phyloP scores from a whole-genome alignment of 208 protist genomes.

The Porcisia hertigi region DNA sequence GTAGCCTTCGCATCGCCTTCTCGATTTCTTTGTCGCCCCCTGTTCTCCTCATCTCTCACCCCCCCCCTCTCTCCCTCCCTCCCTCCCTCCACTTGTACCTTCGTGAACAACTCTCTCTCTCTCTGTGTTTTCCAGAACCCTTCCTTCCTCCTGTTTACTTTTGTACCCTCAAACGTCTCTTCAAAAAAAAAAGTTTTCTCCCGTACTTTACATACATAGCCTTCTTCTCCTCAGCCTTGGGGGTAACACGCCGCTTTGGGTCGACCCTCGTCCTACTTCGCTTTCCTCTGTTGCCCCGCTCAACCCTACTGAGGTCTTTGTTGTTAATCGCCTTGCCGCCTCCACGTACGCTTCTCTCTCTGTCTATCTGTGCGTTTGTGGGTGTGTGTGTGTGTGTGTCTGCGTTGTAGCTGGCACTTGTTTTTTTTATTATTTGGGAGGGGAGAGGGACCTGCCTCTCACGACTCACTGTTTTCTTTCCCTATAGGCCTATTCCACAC shows the following conservation, averaged over 20 bases:
- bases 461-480: not conserved
- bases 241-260: too few relatives aligned
- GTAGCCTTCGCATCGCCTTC: not conserved
- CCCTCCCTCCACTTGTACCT: not conserved
- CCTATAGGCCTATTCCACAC: too few relatives aligned
- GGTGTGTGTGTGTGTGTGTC: not conserved
- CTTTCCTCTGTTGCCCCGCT: not conserved
- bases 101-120: conserved; percentile 10
- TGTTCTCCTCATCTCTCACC: not conserved
- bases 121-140: not conserved
- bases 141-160: too few relatives aligned
- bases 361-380: not conserved
- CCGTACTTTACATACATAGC: too few relatives aligned
- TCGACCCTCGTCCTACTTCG: too few relatives aligned
- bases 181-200: too few relatives aligned
- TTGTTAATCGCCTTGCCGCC: not conserved
- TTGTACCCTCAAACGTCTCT: too few relatives aligned
- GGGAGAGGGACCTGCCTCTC: not conserved
- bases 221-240: too few relatives aligned
- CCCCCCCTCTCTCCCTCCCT: not conserved
- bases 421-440: not conserved
- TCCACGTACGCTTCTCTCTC: not conserved
- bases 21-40: not conserved
- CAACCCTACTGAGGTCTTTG: not conserved
- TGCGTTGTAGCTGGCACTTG: not conserved